These are phyloP conservation scores for Dactylellina cionopaga DNA, from an alignment of 2,329 filamentous ascomycete species.

Conservation along the genomic window DNA sequence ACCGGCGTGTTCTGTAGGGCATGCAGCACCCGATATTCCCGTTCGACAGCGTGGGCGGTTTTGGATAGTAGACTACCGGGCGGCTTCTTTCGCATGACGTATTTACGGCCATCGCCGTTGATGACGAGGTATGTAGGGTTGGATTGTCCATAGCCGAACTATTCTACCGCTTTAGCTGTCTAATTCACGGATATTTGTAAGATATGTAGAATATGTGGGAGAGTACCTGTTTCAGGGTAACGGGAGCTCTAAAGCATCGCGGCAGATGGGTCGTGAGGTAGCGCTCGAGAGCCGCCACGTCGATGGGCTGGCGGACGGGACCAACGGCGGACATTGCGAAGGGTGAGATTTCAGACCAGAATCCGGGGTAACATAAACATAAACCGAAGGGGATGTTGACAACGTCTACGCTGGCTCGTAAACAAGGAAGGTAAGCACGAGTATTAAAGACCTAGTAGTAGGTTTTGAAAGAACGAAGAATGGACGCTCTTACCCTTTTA, in stretches of 20 bases:
- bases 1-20: conserved; percentile 83
- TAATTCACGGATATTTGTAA: not conserved
- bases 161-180: not conserved
- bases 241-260: conserved; percentile 76
- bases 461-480: not conserved
- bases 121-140: conserved; percentile 97
- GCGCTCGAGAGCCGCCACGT: conserved; percentile 78
- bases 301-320: conserved; percentile 87
- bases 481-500: conserved; percentile 13
- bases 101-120: conserved; percentile 73
- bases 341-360: not conserved
- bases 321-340: conserved; percentile 74
- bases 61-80: conserved; percentile 92
- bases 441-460: no score
- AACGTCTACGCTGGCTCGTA: no score
- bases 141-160: conserved; percentile 97
- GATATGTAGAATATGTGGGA: not conserved
- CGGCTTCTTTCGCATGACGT: conserved; percentile 96
- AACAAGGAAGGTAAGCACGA: no score
- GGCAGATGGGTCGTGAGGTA: conserved; percentile 84
- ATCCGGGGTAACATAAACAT: no score
- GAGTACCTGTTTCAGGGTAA: conserved; percentile 86
- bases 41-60: conserved; percentile 94
- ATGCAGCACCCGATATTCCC: conserved; percentile 90
- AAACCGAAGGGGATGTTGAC: no score